These are phyloP conservation scores for Fusarium torreyae DNA, from an alignment of 2,329 filamentous ascomycete genomes.

Conservation along the genomic window DNA sequence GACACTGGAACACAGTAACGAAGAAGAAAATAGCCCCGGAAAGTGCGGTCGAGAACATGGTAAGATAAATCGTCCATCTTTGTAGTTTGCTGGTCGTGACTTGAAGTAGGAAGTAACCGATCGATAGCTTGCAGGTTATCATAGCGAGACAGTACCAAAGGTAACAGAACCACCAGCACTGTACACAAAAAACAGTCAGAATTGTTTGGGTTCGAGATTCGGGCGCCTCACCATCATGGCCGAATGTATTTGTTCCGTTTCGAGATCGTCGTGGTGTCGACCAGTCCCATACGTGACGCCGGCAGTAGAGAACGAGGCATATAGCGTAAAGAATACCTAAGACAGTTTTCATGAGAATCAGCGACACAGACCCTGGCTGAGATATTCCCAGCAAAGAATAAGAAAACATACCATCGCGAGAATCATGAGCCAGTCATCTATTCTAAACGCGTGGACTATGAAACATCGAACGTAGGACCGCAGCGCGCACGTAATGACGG, in stretches of 20 bases:
- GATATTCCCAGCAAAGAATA: not conserved
- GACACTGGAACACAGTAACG: conserved; percentile 52
- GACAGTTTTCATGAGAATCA: conserved; percentile 43
- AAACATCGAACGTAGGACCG: conserved; percentile 54
- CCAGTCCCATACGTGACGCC: conserved; percentile 57
- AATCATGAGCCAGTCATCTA: conserved; percentile 58
- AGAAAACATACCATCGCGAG: conserved; percentile 48
- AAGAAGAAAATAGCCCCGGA: conserved; percentile 53
- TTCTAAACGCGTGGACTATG: conserved; percentile 55
- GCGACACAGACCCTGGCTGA: conserved; percentile 33
- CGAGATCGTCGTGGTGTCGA: conserved; percentile 52
- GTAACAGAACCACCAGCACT: conserved; percentile 53
- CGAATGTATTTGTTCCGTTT: conserved; percentile 32
- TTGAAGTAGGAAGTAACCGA: conserved; percentile 54
- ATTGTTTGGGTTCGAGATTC: not conserved
- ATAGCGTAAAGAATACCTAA: conserved; percentile 45
- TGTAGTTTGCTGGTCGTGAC: conserved; percentile 45
- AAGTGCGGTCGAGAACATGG: conserved; percentile 49
- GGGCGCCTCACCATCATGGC: conserved; percentile 53
- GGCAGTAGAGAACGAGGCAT: conserved; percentile 29
- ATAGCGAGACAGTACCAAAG: conserved; percentile 48
- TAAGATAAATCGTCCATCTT: conserved; percentile 48
- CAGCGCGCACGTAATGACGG: conserved; percentile 49
- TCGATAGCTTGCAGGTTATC: conserved; percentile 54
- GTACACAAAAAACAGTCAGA: not conserved